Base-by-base conservation (phyloP, 2,329 filamentous ascomycete genomes). In the Mollisia scopiformis region DNA sequence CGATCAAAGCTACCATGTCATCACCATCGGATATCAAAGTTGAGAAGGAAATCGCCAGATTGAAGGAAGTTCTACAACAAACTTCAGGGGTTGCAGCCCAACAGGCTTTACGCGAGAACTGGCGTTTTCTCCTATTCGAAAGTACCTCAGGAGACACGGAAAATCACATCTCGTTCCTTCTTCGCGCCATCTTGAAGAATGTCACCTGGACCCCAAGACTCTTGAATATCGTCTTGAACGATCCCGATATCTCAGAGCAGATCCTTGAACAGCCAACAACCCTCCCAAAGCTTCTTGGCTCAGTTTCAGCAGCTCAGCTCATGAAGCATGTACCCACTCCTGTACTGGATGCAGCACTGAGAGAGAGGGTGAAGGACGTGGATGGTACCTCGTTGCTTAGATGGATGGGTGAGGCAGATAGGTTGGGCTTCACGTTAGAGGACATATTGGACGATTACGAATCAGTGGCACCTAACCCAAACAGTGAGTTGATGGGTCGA, bases 401-500 rank as follows among this genome's bases (percentile, higher is more conserved):
- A 31, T 71, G 67, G 69, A 57, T 73, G 13, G 68, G 68, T 35
- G 51, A 63, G 37, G 67, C 57, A 7, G 59, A 66, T 19, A 55
- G 71, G 50, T 60, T 73, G n/a, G 71, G 71, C 2, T 73, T 66
- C 31, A 63, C 56, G 21, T n/a, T 54, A 8, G 67, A 71, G 8
- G 70, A 73, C 55, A 65, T 69, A 8, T 37, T 72, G 14, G 65
- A 71, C 37, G 65, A 69, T 6, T 64, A 69, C 47, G 69, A 71
- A 30, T 61, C 57, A 10, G 68, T 71, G 10, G 43, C 43, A 3
- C 55, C 59, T 4, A 56, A 55, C 25, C 37, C 55, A 14, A 14
- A 50, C 2, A 55, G 50, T 53, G 37, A 25, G 7, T 27, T 35
- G 2, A 14, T 7, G 5, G 54, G 51, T 31, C 28, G 28, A 16